Percentiles rank a stretch among this genome's conserved stretches.
phyloP scores from a whole-genome alignment of 768 basidiomycete genomes.

The Psilocybe azurescens region DNA sequence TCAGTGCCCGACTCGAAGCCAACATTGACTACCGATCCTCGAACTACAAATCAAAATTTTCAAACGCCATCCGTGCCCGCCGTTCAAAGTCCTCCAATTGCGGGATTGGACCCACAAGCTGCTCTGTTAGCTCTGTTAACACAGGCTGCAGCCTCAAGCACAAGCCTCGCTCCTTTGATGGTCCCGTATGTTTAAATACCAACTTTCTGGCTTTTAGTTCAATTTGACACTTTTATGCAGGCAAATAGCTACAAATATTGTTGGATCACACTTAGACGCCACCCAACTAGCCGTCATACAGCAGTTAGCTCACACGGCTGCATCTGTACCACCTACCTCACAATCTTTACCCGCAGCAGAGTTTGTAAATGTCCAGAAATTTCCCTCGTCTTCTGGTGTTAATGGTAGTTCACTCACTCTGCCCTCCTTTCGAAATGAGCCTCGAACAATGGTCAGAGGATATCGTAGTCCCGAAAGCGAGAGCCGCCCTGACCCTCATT shows the following conservation, averaged over 20 bases:
- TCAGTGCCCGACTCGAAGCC: constrained; percentile 53
- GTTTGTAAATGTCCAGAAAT: constrained; percentile 36
- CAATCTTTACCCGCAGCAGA: constrained; percentile 34
- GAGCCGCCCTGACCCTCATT: constrained; percentile 51
- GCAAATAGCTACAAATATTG: constrained; percentile 67
- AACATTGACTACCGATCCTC: constrained; percentile 33
- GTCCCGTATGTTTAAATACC: constrained; percentile 24
- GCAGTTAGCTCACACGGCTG: constrained; percentile 72
- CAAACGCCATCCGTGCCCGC: constrained; percentile 19
- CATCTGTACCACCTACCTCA: constrained; percentile 37
- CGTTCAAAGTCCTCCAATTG: constrained; percentile 25
- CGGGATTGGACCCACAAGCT: constrained; percentile 58
- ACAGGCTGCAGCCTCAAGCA: constrained; percentile 55
- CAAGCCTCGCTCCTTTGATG: constrained; percentile 42
- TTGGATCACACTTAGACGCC: constrained; percentile 47
- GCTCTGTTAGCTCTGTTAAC: constrained; percentile 72
- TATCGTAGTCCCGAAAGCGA: constrained; percentile 56
- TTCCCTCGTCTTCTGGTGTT: constrained; percentile 35
- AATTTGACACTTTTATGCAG: constrained; percentile 34
- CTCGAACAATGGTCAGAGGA: constrained; percentile 44
- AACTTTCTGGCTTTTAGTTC: not conserved
- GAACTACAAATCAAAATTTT: constrained; percentile 28
- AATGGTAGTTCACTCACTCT: constrained; percentile 42
- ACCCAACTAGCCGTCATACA: constrained; percentile 76
- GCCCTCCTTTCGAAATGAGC: constrained; percentile 48